Evolutionary conservation across 2,329 filamentous ascomycete genomes (phyloP).

Genomic region (Diaporthe amygdali): DNA sequence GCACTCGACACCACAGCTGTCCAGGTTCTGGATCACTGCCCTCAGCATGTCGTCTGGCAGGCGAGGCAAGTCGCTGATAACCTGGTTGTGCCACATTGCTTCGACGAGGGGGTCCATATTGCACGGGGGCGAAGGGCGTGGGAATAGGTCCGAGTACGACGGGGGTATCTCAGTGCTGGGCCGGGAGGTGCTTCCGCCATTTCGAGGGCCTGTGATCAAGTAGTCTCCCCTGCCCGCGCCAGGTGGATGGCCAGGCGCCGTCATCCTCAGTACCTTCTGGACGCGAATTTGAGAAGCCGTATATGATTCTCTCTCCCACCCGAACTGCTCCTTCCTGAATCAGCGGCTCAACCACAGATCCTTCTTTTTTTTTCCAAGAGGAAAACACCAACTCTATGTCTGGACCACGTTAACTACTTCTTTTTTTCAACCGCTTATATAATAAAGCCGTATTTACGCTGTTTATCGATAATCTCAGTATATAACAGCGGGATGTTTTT

Average conservation of each 20-base stretch:
- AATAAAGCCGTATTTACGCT: too few species aligned
- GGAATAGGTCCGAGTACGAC: neutral
- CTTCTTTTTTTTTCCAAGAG: too few species aligned
- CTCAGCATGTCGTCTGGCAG: neutral
- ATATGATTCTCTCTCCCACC: too few species aligned
- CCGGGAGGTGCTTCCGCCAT: neutral
- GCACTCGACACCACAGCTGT: constrained; percentile 4
- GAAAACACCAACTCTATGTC: too few species aligned
- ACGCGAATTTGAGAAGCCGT: too few species aligned
- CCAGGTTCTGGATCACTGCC: neutral
- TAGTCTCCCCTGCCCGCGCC: neutral
- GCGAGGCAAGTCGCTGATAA: neutral
- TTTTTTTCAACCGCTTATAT: too few species aligned
- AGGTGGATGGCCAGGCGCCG: neutral
- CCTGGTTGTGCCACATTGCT: neutral
- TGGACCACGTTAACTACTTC: too few species aligned
- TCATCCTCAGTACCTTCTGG: too few species aligned
- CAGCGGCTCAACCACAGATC: too few species aligned
- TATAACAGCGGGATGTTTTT: too few species aligned
- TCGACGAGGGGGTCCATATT: neutral
- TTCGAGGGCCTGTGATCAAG: neutral
- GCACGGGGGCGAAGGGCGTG: neutral
- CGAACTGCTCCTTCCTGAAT: too few species aligned
- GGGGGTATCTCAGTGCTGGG: neutral
- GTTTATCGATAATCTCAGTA: too few species aligned